A percentile compares a stretch with the other conserved stretches of the same genome.
phyloP scores from a whole-genome alignment of 2,329 filamentous ascomycete species.

The Grosmannia clavigera region DNA sequence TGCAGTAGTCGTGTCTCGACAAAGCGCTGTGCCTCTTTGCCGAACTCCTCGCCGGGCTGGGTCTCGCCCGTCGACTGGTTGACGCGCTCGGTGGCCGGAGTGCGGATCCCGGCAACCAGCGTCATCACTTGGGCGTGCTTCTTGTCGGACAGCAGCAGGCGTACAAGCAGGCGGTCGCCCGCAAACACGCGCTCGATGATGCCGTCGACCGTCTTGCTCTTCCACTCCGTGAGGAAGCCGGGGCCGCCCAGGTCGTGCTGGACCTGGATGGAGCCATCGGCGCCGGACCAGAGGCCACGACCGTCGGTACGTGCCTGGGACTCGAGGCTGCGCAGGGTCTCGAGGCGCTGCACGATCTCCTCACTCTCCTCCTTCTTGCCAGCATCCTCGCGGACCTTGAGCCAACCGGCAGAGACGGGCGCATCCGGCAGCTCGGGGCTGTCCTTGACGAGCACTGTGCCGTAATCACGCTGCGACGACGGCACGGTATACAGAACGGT shows the following conservation, averaged over 20 bases:
- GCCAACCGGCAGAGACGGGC: conserved; percentile 77
- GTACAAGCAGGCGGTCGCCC: conserved; percentile 78
- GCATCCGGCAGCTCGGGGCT: conserved; percentile 70
- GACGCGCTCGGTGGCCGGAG: conserved; percentile 78
- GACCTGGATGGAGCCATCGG: conserved; percentile 57
- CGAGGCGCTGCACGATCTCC: conserved; percentile 57
- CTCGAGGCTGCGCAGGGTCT: conserved; percentile 68
- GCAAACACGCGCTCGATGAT: conserved; percentile 85
- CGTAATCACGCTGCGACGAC: conserved; percentile 77
- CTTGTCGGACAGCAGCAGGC: conserved; percentile 66
- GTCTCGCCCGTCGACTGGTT: conserved; percentile 67
- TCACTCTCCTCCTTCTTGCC: conserved; percentile 82
- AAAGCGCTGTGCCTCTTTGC: conserved; percentile 78
- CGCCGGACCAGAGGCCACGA: conserved; percentile 69
- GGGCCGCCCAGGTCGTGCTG: conserved; percentile 70
- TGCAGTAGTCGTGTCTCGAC: conserved; percentile 80
- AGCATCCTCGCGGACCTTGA: conserved; percentile 87
- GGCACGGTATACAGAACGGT: conserved; percentile 79
- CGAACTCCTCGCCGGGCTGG: conserved; percentile 77
- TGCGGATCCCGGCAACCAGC: conserved; percentile 76
- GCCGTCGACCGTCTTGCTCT: conserved; percentile 72
- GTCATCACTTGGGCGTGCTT: conserved; percentile 85
- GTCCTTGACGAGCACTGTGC: conserved; percentile 62
- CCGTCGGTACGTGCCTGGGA: conserved; percentile 62
- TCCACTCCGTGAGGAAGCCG: conserved; percentile 71